phyloP scores from a whole-genome alignment of 345 rosid species.

The Ceriops zippeliana region DNA sequence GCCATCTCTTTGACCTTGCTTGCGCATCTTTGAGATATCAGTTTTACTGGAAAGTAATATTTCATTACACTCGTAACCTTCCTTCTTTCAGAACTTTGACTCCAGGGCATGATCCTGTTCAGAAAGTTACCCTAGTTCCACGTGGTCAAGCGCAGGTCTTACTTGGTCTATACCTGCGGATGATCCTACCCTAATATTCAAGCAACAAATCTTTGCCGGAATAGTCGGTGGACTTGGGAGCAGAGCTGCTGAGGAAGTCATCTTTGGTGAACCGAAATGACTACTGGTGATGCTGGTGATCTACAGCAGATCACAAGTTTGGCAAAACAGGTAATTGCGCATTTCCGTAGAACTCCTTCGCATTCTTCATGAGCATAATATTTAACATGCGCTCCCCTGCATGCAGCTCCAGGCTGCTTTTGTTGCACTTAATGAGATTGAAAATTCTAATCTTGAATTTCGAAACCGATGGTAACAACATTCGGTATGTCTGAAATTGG shows the following conservation, averaged over 20 bases:
- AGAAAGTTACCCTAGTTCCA: constrained; percentile 86
- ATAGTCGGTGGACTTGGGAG: constrained; percentile 98
- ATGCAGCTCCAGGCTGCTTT: background rate
- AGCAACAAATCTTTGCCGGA: constrained; percentile 95
- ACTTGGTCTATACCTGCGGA: constrained; percentile 98
- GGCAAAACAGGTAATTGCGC: constrained; percentile 69
- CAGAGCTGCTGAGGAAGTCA: constrained; percentile 93
- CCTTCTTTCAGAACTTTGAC: constrained; percentile 66
- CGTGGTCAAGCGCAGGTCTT: constrained; percentile 97
- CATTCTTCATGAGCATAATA: background rate
- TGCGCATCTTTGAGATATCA: too few relatives aligned
- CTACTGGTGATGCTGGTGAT: constrained; percentile 96
- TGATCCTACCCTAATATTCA: constrained; percentile 88
- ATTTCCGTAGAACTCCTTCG: background rate
- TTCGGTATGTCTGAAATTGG: constrained; percentile 99
- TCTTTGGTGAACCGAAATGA: constrained; percentile 93
- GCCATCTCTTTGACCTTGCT: too few relatives aligned
- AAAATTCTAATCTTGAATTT: constrained; percentile 1
- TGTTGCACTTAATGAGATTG: too few relatives aligned
- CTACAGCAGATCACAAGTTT: constrained; percentile 91
- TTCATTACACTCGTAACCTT: too few relatives aligned
- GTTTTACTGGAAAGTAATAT: too few relatives aligned
- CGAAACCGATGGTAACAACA: constrained; percentile 83
- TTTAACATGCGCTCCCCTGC: too few relatives aligned
- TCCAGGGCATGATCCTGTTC: constrained; percentile 93